These are phyloP conservation scores for Simplicillium sp. DNA, from an alignment of 2,329 filamentous ascomycete genomes.

Conservation along the genomic window DNA sequence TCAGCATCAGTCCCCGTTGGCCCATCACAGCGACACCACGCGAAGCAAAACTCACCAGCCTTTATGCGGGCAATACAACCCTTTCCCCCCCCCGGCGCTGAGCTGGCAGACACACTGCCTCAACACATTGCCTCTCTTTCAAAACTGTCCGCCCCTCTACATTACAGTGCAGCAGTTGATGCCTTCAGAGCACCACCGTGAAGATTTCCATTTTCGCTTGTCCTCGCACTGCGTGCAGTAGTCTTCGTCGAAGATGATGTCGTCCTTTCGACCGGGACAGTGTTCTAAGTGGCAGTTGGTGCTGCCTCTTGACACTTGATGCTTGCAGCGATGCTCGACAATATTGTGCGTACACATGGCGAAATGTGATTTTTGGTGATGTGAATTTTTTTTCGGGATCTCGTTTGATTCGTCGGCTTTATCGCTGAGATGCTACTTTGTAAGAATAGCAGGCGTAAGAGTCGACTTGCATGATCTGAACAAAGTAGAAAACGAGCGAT, in stretches of 20 bases:
- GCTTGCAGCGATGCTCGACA: conserved; percentile 4
- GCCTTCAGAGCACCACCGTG: background rate
- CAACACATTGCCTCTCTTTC: background rate
- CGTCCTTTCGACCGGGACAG: background rate
- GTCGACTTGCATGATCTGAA: no score
- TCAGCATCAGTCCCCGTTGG: background rate
- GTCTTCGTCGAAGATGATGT: background rate
- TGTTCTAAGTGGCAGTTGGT: background rate
- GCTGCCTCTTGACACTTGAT: background rate
- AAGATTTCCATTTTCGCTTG: background rate
- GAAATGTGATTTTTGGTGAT: no score
- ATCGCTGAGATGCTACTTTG: no score
- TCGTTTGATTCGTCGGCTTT: no score
- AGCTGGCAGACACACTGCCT: background rate
- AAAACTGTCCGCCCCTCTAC: conserved; percentile 2
- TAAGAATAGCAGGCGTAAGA: no score
- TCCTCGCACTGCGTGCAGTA: background rate
- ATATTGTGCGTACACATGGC: background rate
- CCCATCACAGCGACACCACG: background rate
- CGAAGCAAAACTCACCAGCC: background rate
- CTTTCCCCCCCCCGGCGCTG: no score
- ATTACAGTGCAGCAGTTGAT: conserved; percentile 2
- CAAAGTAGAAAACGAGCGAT: no score
- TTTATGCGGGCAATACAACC: background rate
- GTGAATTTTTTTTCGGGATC: no score